Percentiles rank a stretch among this genome's conserved stretches.
Conservation (phyloP, 768 basidiomycete genomes). For the Epithele typhae region DNA sequence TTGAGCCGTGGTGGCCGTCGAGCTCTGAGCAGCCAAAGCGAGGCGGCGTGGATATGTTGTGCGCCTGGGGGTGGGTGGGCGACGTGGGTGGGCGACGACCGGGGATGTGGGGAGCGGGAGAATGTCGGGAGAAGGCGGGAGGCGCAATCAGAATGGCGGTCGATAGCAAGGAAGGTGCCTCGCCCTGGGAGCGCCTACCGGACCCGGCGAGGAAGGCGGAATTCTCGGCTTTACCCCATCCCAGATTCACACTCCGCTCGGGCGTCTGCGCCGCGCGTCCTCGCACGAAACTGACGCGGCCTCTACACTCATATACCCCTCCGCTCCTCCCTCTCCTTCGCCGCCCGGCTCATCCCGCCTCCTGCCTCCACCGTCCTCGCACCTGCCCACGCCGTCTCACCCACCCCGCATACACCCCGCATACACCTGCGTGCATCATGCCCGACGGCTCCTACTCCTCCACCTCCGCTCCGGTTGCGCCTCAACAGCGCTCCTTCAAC, state of each 20-base stretch:
- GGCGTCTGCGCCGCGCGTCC: slow-evolving; percentile 16
- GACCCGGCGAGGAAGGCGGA: slow-evolving; percentile 12
- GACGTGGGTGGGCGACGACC: not conserved
- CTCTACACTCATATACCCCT: slow-evolving; percentile 19
- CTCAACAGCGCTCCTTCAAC: slow-evolving; percentile 67
- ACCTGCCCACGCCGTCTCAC: not conserved
- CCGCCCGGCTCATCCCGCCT: slow-evolving; percentile 4
- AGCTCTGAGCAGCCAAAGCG: no score
- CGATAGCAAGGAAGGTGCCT: slow-evolving; percentile 4
- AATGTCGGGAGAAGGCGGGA: slow-evolving; percentile 10
- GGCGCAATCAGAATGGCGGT: not conserved
- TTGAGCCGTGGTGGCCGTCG: no score
- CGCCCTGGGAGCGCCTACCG: slow-evolving; percentile 1
- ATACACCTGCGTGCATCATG: slow-evolving; percentile 15
- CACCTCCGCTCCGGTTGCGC: no score
- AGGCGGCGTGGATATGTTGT: no score
- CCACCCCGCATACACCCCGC: not conserved
- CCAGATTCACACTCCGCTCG: slow-evolving; percentile 23
- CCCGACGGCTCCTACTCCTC: slow-evolving; percentile 26
- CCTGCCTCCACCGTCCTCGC: not conserved
- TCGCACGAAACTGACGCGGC: slow-evolving; percentile 25
- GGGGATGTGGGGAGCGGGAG: slow-evolving; percentile 1
- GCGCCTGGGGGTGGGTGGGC: not conserved
- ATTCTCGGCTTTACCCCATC: slow-evolving; percentile 23
- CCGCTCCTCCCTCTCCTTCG: slow-evolving; percentile 4